A percentile compares a stretch with the other conserved stretches of the same genome.
phyloP scores from a whole-genome alignment of 768 basidiomycete genomes.

The Phlebiopsis gigantea region DNA sequence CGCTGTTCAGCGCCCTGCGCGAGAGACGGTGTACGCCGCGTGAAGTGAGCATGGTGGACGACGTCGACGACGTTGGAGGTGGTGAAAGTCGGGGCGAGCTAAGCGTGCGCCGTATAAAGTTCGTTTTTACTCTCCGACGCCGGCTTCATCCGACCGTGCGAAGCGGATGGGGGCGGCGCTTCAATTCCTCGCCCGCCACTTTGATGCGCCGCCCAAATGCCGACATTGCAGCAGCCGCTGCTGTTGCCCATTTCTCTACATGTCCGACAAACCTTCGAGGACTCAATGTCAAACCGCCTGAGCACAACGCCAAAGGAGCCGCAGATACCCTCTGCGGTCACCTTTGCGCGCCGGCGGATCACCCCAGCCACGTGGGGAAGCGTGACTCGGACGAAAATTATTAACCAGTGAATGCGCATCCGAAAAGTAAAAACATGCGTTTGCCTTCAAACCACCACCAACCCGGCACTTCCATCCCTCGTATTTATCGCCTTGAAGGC shows the following conservation, averaged over 20 bases:
- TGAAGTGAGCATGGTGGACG: constrained; percentile 70
- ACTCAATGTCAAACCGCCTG: too few relatives aligned
- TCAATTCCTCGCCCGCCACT: neutral
- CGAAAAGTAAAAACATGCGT: neutral
- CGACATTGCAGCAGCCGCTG: neutral
- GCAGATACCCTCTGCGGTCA: neutral
- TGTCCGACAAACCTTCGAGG: too few relatives aligned
- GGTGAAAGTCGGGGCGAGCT: constrained; percentile 19
- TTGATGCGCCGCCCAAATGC: constrained; percentile 5
- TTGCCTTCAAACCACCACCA: neutral
- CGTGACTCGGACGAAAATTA: constrained; percentile 6
- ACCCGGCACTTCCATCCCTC: neutral
- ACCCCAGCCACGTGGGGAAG: constrained; percentile 1
- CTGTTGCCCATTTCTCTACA: neutral
- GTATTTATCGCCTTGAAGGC: constrained; percentile 4
- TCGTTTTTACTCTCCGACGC: constrained; percentile 23
- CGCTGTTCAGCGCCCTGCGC: constrained; percentile 72
- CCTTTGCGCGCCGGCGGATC: neutral
- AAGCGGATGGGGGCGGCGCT: neutral
- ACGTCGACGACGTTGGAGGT: constrained; percentile 26
- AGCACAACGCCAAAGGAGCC: too few relatives aligned
- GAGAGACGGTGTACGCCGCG: constrained; percentile 87
- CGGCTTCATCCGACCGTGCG: constrained; percentile 19
- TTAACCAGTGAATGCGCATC: constrained; percentile 1
- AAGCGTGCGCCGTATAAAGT: constrained; percentile 26